Evolutionary conservation across 495 filamentous ascomycete species (phyloP), one percentile per base, ranked within the genome.

Genomic region (Xylona heveae): DNA sequence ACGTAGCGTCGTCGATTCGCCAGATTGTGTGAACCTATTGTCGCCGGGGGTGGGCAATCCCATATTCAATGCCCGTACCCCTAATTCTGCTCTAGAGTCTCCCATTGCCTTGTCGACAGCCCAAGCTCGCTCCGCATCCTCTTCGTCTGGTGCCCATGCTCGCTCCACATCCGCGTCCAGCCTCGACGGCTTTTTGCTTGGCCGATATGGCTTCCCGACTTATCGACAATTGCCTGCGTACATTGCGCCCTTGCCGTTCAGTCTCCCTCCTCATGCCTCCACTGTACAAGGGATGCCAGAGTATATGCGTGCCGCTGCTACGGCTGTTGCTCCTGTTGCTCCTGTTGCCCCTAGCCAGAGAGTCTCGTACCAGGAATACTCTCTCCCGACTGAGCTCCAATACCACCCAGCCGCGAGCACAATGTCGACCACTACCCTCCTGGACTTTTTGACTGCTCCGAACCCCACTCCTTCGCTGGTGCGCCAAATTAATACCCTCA

Each of bases 391-490:
- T 25, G 43, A 47, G 30, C 38, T 64, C 42, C 36, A 44, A 39
- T 44, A 55, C 51, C 37, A 54, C 10, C 32, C 32, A 21, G 49
- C 47, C 33, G 33, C 42, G 17, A 40, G 42, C 6, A 48, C 43
- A 6, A 36, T 48, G 17, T 49, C 57, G 34, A 70, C 70, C 13
- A 83, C 77, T 2, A 79, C 68, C 2, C 55, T 91, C 30, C 62
- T 80, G 40, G 61, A 70, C 17, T 88, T 90, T 44, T 62, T 94
- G 20, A 84, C 78, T 8, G 54, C 63, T 0, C 58, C 77, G 28
- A 91, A 84, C 40, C 82, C 79, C 22, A 66, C 78, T 13, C 75
- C 83, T 6, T 71, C 69, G 20, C 58, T 91, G n/a, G 78, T 90
- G 9, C 78, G 73, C 40, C 78, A 72, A 34, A 66, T 84, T 43